Evolutionary conservation across 176 grass and related monocot species (phyloP), one percentile per base, ranked within the genome.

Genomic region (Microstegium vimineum): DNA sequence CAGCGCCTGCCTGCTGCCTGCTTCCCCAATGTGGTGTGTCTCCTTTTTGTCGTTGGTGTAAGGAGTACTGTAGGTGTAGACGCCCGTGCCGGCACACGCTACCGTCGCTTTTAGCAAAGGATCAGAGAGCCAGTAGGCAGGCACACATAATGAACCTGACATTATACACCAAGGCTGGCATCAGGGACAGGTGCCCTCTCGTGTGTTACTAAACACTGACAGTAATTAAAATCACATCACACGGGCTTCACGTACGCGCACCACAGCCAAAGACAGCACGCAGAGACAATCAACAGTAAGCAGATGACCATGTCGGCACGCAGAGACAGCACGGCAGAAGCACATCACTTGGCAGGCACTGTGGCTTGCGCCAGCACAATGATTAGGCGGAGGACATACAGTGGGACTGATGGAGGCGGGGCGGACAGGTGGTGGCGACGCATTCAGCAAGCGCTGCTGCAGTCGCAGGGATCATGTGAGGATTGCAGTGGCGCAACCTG

Each of bases 391-490:
- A 12, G 5, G 22, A 45, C 23, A 12, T 46, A 61, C 36, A 64
- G 46, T 40, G 64, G 17, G 40, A 16, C 69, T 13, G 40, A 46
- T 2, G 0, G 9, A 40, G 10, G 10, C 40, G 40, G 12, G 2
- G 23, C 40, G 0, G 69, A 17, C 68, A 69, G 22, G 37, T 42
- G 35, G 35, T 36, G 35, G 35, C 35, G 35, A 36, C 35, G 35
- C 5, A 36, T 36, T 4, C 4, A 17, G 32, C 62, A 38, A 38
- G 27, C 60, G 2, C n/a, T 60, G 59, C 8, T 28, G 5, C 64
- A 37, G 14, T 60, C 80, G 73, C 35, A 36, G 35, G 35, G 38
- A 73, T 82, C 81, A 63, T 74, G 57, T 74, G 56, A 74, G 43
- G 52, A 8, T 4, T 30, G 35, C 51, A 23, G 66, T 60, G 15